Percentiles rank a stretch among this genome's conserved stretches.
Conservation (phyloP, 169 alveolate species). For the Plasmodium yoelii region DNA sequence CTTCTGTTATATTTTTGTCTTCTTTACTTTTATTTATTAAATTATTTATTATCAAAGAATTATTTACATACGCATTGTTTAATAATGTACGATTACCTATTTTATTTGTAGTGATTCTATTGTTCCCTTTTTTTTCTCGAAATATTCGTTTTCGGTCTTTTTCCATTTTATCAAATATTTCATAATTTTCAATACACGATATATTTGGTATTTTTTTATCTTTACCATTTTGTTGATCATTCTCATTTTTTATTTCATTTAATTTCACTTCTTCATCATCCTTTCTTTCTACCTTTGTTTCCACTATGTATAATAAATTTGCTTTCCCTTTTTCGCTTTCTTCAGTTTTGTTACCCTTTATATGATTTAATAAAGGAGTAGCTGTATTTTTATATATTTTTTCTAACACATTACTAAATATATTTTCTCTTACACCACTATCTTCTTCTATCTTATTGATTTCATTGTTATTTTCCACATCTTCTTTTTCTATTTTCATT, state of each 20-base stretch:
- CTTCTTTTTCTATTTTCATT: slow-evolving; percentile 1
- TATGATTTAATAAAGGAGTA: slow-evolving; percentile 8
- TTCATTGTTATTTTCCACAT: neutral
- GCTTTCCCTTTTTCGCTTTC: slow-evolving; percentile 8
- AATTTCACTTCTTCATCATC: neutral
- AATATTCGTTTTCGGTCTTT: slow-evolving; percentile 29
- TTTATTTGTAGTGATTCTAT: slow-evolving; percentile 8
- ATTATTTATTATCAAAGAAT: slow-evolving; percentile 39
- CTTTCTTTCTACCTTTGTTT: slow-evolving; percentile 11
- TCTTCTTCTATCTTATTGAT: slow-evolving; percentile 3
- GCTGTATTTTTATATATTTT: slow-evolving; percentile 19
- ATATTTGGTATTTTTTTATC: neutral
- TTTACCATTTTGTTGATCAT: slow-evolving; percentile 13
- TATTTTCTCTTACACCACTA: slow-evolving; percentile 7
- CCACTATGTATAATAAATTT: neutral
- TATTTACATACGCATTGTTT: slow-evolving; percentile 29
- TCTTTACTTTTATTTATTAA: slow-evolving; percentile 18
- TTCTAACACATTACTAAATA: slow-evolving; percentile 34
- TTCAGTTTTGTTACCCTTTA: slow-evolving; percentile 1
- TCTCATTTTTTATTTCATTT: slow-evolving; percentile 14
- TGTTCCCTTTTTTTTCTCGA: slow-evolving; percentile 15
- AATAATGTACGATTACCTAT: slow-evolving; percentile 24
- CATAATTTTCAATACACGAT: slow-evolving; percentile 6
- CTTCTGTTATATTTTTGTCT: neutral
- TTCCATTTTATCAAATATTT: slow-evolving; percentile 58